These are phyloP conservation scores for Parietichytrium sp. DNA, from an alignment of 108 stramenopile species.

Conservation along the genomic window DNA sequence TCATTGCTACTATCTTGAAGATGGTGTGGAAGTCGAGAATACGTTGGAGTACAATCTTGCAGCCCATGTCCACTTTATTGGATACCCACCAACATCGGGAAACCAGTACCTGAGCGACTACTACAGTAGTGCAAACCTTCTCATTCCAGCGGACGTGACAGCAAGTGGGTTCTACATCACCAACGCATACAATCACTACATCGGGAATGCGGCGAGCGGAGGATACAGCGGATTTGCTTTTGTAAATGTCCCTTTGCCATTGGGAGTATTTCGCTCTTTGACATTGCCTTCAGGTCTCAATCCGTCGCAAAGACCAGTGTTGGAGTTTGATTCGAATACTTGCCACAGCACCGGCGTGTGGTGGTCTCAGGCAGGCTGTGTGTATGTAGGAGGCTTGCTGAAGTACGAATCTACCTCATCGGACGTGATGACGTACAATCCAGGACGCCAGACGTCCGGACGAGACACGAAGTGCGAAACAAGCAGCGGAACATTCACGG, in stretches of 20 bases:
- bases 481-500: background rate
- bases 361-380: background rate
- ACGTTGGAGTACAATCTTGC: slow-evolving; percentile 56
- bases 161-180: slow-evolving; percentile 36
- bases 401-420: background rate
- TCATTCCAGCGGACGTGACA: slow-evolving; percentile 4
- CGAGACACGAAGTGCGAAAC: background rate
- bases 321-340: slow-evolving; percentile 24
- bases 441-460: background rate
- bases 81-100: background rate
- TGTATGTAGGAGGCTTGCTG: slow-evolving; percentile 5
- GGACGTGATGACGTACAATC: background rate
- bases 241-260: background rate
- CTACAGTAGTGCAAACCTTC: background rate
- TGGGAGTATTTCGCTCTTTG: background rate
- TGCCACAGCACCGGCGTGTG: background rate
- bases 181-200: background rate
- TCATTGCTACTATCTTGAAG: slow-evolving; percentile 61
- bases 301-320: background rate
- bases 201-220: slow-evolving; percentile 12
- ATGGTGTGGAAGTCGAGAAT: slow-evolving; percentile 64
- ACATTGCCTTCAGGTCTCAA: background rate
- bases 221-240: slow-evolving; percentile 15
- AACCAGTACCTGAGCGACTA: background rate
- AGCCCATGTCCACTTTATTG: slow-evolving; percentile 59